A percentile compares a stretch with the other conserved stretches of the same genome.
Evolutionary conservation across 257 asterid species (phyloP).

Genomic region (Nicotiana obtusifolia): DNA sequence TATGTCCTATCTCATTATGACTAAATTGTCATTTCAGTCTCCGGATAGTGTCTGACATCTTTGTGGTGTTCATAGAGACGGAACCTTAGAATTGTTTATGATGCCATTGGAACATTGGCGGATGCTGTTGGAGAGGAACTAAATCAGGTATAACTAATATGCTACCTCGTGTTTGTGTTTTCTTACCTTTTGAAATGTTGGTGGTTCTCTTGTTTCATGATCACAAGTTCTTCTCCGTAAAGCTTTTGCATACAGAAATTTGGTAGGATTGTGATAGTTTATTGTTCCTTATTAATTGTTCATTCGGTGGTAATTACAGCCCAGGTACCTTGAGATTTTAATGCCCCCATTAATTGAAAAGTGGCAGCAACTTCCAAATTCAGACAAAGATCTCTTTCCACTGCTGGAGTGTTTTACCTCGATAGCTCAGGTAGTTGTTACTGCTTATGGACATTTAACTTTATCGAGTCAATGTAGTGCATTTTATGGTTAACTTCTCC

Average conservation of each 20-base stretch:
- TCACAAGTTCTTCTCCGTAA: neutral
- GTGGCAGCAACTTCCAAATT: slow-evolving; percentile 95
- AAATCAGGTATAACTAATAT: slow-evolving; percentile 50
- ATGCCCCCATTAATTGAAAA: slow-evolving; percentile 95
- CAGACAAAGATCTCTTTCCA: slow-evolving; percentile 93
- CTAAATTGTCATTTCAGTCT: neutral
- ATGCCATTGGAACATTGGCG: slow-evolving; percentile 91
- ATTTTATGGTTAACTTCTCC: too few relatives aligned
- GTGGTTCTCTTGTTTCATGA: neutral
- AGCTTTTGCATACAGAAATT: neutral
- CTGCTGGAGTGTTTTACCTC: slow-evolving; percentile 97
- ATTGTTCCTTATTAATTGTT: neutral
- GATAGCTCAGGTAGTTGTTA: slow-evolving; percentile 65
- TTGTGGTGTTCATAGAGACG: slow-evolving; percentile 48
- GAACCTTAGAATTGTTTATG: slow-evolving; percentile 85
- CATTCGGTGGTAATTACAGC: slow-evolving; percentile 43
- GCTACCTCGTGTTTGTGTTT: neutral
- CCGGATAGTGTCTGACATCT: slow-evolving; percentile 1
- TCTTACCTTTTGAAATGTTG: neutral
- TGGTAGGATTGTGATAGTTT: slow-evolving; percentile 5
- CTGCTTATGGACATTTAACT: neutral
- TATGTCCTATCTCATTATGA: neutral
- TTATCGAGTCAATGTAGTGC: neutral
- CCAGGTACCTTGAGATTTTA: slow-evolving; percentile 76
- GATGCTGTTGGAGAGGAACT: slow-evolving; percentile 93